phyloP scores from a whole-genome alignment of 495 filamentous ascomycete genomes.

The Thermochaetoides thermophila region DNA sequence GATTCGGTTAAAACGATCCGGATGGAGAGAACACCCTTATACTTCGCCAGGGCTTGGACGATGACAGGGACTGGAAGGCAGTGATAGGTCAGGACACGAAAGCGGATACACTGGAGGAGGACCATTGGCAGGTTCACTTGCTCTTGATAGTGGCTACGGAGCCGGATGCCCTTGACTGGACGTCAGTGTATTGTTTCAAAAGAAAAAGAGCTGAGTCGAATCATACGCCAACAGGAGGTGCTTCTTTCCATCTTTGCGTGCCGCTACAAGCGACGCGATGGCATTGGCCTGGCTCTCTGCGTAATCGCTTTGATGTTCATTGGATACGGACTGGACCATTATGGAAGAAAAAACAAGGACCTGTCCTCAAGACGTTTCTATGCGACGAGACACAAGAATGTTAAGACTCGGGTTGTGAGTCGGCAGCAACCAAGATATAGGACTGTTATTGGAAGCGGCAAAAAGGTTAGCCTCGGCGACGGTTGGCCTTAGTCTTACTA shows the following conservation, averaged over 20 bases:
- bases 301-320: slow-evolving; percentile 20
- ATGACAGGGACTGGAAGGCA: slow-evolving; percentile 59
- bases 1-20: slow-evolving; percentile 62
- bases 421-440: no score
- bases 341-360: background rate
- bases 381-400: no score
- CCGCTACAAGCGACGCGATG: slow-evolving; percentile 17
- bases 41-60: slow-evolving; percentile 38
- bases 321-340: slow-evolving; percentile 23
- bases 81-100: no score
- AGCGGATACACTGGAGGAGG: no score
- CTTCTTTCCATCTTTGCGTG: slow-evolving; percentile 43
- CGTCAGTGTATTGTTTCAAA: no score
- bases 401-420: no score
- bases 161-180: slow-evolving; percentile 17
- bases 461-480: no score
- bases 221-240: slow-evolving; percentile 72
- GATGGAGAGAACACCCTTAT: slow-evolving; percentile 49
- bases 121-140: background rate
- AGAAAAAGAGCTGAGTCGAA: no score
- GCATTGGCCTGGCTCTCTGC: slow-evolving; percentile 16
- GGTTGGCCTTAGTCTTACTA: no score
- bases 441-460: no score
- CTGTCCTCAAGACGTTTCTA: no score
- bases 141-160: slow-evolving; percentile 77